Percentiles rank a stretch among this genome's conserved stretches.
phyloP scores from a whole-genome alignment of 2,329 filamentous ascomycete genomes.

The Cercospora citrullina region DNA sequence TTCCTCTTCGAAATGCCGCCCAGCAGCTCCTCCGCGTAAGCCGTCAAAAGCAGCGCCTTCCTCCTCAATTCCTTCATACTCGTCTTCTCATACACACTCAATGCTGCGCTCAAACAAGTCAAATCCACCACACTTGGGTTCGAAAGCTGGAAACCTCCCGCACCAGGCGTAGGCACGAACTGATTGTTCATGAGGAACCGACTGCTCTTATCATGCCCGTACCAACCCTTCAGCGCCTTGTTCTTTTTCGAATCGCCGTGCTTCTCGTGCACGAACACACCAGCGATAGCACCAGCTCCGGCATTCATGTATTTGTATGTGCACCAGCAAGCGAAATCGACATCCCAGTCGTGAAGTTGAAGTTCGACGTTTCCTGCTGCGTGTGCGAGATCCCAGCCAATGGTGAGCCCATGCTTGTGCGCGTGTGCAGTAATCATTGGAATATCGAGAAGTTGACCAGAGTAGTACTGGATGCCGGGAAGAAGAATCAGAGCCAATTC shows the following conservation, averaged over 20 bases:
- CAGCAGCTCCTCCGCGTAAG: constrained; percentile 72
- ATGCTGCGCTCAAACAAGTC: constrained; percentile 66
- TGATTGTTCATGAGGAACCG: constrained; percentile 80
- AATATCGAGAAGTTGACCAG: constrained; percentile 84
- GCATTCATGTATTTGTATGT: constrained; percentile 93
- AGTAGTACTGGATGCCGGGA: constrained; percentile 88
- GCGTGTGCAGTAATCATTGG: constrained; percentile 75
- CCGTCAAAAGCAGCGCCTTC: constrained; percentile 72
- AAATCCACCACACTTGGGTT: constrained; percentile 80
- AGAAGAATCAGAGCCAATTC: constrained; percentile 75
- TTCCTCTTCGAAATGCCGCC: constrained; percentile 23
- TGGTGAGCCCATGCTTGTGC: constrained; percentile 65
- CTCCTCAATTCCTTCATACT: constrained; percentile 66
- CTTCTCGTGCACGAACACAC: constrained; percentile 74
- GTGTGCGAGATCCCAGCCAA: constrained; percentile 88
- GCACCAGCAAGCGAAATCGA: constrained; percentile 91
- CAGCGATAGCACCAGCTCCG: constrained; percentile 80
- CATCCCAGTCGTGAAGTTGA: constrained; percentile 79
- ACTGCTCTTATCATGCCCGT: constrained; percentile 73
- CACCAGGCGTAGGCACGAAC: constrained; percentile 75
- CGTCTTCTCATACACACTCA: constrained; percentile 72
- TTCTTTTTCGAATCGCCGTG: constrained; percentile 57
- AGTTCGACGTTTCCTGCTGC: constrained; percentile 82
- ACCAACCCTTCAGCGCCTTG: constrained; percentile 70
- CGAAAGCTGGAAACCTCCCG: constrained; percentile 78